Conservation (phyloP, 495 filamentous ascomycete genomes). For the Pseudomonodictys pantanalensis region DNA sequence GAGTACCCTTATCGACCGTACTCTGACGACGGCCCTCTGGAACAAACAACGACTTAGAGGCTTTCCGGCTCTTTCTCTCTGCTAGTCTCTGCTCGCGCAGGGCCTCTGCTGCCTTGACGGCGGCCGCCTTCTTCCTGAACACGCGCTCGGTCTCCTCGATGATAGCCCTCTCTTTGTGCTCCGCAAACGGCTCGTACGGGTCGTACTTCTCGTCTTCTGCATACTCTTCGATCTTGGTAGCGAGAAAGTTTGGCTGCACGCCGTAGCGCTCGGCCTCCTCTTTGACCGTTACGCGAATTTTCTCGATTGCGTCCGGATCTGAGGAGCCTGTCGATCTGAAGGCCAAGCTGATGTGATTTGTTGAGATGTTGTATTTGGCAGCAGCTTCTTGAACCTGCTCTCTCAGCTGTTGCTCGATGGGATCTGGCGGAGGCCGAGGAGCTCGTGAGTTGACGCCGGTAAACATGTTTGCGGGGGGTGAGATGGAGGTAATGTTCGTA, state of each 20-base stretch:
- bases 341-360: no score
- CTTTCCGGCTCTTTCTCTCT: no score
- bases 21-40: background rate
- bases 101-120: background rate
- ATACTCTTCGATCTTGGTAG: background rate
- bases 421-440: no score
- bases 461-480: no score
- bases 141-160: background rate
- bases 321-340: no score
- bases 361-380: no score
- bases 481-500: no score
- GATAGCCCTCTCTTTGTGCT: background rate
- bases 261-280: background rate
- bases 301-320: no score
- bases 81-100: background rate
- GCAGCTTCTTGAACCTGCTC: no score
- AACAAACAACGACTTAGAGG: background rate
- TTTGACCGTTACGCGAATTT: background rate
- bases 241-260: background rate
- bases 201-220: background rate
- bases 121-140: background rate
- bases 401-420: no score
- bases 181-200: background rate
- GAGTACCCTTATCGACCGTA: no score
- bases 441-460: no score